Base-by-base conservation (phyloP, 2,329 filamentous ascomycete genomes). In the Colletotrichum aenigma region DNA sequence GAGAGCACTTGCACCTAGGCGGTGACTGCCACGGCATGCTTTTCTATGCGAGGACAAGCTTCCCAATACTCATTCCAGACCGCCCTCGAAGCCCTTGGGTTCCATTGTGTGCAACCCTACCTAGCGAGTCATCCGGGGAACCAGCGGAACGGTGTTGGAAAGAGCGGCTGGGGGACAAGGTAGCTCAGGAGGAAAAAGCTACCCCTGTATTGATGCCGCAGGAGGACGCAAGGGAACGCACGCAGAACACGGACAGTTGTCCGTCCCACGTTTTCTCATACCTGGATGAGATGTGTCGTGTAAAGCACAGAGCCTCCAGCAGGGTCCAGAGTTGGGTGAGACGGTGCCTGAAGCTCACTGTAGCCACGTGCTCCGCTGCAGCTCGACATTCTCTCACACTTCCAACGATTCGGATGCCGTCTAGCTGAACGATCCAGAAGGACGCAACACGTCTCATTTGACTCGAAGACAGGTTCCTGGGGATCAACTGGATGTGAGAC, bases 211-310 rank as follows among this genome's bases (percentile, higher is more conserved):
- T 15, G 26, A 52, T 61, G 43, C 21, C 32, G 26, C 30, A n/a
- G 6, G 43, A 30, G 38, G 48, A 34, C 60, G 15, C 58, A 58
- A 60, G 34, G 64, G 16, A 38, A n/a, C n/a, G 26, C n/a, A 21
- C 24, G 24, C 43, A 48, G n/a, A 69, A 34, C 24, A 21, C 64
- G 36, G 71, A 74, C 26, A 74, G 52, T 28, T 70, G 34, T 69
- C 70, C 65, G 48, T 69, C 30, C 74, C 74, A 76, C 60, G 74
- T 76, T 76, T 75, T 62, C 30, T 60, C 36, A 7, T 74, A 38
- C 48, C 21, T 65, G 18, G 65, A 66, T 30, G 65, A 64, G 70
- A 74, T 55, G 43, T 64, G 28, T 64, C 43, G 34, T 30, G 28
- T n/a, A 21, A 26, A 60, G 30, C 10, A 64, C 15, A 13, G 21